Evolutionary conservation across 768 basidiomycete species (phyloP).

Genomic region (Phanerochaete carnosa): DNA sequence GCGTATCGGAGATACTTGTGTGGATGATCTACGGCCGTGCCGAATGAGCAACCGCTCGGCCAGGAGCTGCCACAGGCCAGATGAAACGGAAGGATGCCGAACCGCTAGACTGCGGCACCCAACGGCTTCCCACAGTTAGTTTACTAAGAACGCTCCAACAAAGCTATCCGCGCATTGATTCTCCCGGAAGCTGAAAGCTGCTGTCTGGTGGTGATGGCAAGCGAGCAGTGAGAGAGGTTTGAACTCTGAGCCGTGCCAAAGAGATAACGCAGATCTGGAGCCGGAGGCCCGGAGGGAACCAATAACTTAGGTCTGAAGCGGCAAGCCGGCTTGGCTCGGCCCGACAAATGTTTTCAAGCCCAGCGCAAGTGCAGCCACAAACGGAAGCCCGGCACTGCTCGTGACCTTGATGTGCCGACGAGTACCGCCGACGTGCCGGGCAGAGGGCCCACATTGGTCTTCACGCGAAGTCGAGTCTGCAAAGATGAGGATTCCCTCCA

Average conservation of each 20-base stretch:
- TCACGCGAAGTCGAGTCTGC: constrained; percentile 4
- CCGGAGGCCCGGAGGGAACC: not conserved
- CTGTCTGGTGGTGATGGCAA: not conserved
- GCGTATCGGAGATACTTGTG: too few relatives aligned
- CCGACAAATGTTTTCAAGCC: not conserved
- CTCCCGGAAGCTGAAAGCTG: too few relatives aligned
- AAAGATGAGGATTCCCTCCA: not conserved
- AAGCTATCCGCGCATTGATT: too few relatives aligned
- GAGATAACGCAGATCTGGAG: not conserved
- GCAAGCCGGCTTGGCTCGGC: not conserved
- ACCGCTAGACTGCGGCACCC: not conserved
- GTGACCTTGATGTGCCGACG: not conserved
- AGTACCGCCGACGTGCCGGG: constrained; percentile 1
- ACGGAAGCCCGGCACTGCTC: not conserved
- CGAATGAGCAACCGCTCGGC: not conserved
- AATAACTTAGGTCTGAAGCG: too few relatives aligned
- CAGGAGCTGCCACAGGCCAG: not conserved
- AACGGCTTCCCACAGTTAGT: not conserved
- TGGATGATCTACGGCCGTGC: not conserved
- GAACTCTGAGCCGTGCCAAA: not conserved
- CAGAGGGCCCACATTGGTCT: not conserved
- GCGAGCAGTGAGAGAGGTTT: not conserved
- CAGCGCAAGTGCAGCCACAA: not conserved
- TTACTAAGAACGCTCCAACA: too few relatives aligned
- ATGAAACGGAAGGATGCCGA: not conserved